Base-by-base conservation (phyloP, 495 filamentous ascomycete species). In the Penicillium macrosclerotiorum region DNA sequence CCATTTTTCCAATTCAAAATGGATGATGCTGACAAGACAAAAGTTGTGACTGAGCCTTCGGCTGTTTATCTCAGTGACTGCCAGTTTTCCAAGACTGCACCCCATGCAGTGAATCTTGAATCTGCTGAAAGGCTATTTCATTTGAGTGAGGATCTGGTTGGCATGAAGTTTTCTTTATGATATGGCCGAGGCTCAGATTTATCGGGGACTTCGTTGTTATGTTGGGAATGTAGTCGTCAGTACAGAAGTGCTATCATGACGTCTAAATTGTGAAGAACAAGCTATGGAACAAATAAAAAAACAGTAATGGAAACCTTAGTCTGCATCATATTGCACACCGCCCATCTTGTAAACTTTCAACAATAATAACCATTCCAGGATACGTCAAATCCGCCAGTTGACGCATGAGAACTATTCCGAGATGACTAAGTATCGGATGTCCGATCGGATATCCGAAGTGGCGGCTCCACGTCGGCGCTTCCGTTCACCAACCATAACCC, bases 81-180 rank as follows among this genome's bases (percentile, higher is more conserved):
- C 47, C 63, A 65, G 14, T 42, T 66, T 30, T 33, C 24, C 1
- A 22, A 42, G 7, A 29, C 51, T 13, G 47, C 36, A 17, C 54
- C 60, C 4, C 58, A 67, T 16, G 69, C 69, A 3, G 42, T 39
- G 0, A 62, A 69, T 33, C 31, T 54, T 3, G 64, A 64, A 11
- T 45, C 45, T 7, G 71, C 70, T 1, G 52, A 65, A n/a, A 71
- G 55, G 44, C 43, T 80, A 16, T 76, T 71, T 69, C 56, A 59
- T 22, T 25, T 78, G 36, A 79, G 75, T 38, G 77, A 77, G 53
- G 49, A 77, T 18, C 48, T 81, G 37, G 71, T 78, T 0, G 74
- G 73, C 8, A 45, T 37, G 40, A 42, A 47, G 13, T 55, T 55
- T 11, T 51, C 75, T n/a, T 39, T 55, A 31, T 50, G 32, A 50